phyloP scores from a whole-genome alignment of 2,329 filamentous ascomycete genomes.

The Phoma sp. region DNA sequence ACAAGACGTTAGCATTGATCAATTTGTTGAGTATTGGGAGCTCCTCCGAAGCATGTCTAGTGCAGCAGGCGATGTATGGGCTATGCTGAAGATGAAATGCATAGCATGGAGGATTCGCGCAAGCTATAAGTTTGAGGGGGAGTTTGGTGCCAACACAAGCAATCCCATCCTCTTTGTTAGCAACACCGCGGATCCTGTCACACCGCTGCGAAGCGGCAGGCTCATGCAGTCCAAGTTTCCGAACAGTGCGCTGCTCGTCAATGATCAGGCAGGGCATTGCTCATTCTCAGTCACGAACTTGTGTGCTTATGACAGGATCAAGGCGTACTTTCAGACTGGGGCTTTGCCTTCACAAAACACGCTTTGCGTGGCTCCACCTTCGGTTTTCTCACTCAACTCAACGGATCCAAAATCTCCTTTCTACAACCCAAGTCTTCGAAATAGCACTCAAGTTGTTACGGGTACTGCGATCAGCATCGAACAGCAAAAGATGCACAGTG shows the following conservation, averaged over 20 bases:
- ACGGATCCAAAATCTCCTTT: slow-evolving; percentile 49
- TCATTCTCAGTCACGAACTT: slow-evolving; percentile 43
- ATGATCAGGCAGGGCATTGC: slow-evolving; percentile 56
- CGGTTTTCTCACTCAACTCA: slow-evolving; percentile 35
- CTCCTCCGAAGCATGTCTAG: slow-evolving; percentile 44
- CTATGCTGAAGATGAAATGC: slow-evolving; percentile 47
- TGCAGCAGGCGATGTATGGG: slow-evolving; percentile 48
- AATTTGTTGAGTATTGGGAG: slow-evolving; percentile 46
- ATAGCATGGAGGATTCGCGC: slow-evolving; percentile 48
- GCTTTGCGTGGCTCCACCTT: slow-evolving; percentile 52
- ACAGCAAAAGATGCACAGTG: slow-evolving; percentile 3
- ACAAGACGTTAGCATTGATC: slow-evolving; percentile 26
- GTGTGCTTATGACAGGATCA: slow-evolving; percentile 45
- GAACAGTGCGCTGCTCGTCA: slow-evolving; percentile 53
- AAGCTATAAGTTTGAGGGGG: slow-evolving; percentile 39
- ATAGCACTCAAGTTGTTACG: neutral
- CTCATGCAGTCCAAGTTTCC: slow-evolving; percentile 52
- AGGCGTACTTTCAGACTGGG: slow-evolving; percentile 51
- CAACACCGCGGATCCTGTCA: slow-evolving; percentile 66
- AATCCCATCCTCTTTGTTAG: slow-evolving; percentile 65
- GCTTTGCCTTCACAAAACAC: slow-evolving; percentile 54
- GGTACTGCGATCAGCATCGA: neutral
- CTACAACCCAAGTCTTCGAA: slow-evolving; percentile 25
- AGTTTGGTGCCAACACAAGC: slow-evolving; percentile 50
- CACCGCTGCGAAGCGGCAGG: slow-evolving; percentile 57